A percentile compares a stretch with the other conserved stretches of the same genome.
These are phyloP conservation scores for Talaromyces sp. DNA, from an alignment of 2,329 filamentous ascomycete genomes.

Conservation along the genomic window DNA sequence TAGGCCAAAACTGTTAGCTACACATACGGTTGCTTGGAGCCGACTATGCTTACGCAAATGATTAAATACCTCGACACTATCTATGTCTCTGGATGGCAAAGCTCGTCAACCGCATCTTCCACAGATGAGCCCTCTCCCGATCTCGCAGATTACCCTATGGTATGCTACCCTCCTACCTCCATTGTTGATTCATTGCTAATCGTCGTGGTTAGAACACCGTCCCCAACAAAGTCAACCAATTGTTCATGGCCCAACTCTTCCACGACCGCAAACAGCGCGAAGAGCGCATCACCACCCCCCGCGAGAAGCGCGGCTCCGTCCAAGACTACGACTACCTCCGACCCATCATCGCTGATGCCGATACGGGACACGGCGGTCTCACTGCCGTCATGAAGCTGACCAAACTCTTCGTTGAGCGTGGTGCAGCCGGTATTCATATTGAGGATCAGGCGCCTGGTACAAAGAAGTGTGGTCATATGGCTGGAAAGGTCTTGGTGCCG, in stretches of 20 bases:
- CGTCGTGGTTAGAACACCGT: slow-evolving; percentile 73
- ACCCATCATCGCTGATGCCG: slow-evolving; percentile 93
- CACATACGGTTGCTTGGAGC: slow-evolving; percentile 96
- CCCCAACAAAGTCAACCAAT: slow-evolving; percentile 94
- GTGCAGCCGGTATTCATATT: slow-evolving; percentile 96
- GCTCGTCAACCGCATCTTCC: slow-evolving; percentile 89
- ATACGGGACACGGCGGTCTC: slow-evolving; percentile 93
- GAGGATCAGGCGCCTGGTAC: slow-evolving; percentile 97
- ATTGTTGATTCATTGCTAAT: neutral
- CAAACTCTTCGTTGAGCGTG: slow-evolving; percentile 94
- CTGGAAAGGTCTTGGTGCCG: slow-evolving; percentile 94
- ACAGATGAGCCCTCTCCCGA: slow-evolving; percentile 96
- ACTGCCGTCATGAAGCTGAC: slow-evolving; percentile 99
- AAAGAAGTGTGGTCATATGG: slow-evolving; percentile 99
- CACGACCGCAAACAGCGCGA: slow-evolving; percentile 99
- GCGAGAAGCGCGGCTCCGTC: slow-evolving; percentile 68
- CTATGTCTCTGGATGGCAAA: slow-evolving; percentile 99
- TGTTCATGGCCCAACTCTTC: slow-evolving; percentile 98
- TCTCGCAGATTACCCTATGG: slow-evolving; percentile 95
- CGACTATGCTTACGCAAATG: slow-evolving; percentile 99
- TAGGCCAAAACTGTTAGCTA: slow-evolving; percentile 82
- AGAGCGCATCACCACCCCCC: slow-evolving; percentile 77
- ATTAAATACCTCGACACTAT: slow-evolving; percentile 97
- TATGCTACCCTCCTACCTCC: slow-evolving; percentile 45
- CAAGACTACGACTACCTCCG: slow-evolving; percentile 89